Evolutionary conservation across 345 rosid genomes (phyloP).

Genomic region (Salix suchowensis): DNA sequence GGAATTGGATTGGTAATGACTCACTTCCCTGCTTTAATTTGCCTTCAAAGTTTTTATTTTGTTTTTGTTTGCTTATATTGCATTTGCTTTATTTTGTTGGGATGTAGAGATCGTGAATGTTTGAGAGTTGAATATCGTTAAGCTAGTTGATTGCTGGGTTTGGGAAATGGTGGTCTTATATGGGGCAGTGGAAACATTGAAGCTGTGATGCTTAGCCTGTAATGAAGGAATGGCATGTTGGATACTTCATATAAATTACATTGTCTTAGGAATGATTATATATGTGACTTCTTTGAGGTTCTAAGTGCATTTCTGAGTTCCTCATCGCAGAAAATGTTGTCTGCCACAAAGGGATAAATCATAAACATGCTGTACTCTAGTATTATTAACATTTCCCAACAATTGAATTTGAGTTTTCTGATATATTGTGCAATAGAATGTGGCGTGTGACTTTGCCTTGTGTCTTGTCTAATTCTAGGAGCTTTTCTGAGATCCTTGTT

Average conservation of each 20-base stretch:
- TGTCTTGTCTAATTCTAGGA: no score
- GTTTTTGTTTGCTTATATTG: neutral
- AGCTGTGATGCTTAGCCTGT: neutral
- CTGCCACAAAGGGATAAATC: no score
- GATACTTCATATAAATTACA: neutral
- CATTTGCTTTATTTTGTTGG: neutral
- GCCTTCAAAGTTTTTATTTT: neutral
- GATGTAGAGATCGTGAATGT: neutral
- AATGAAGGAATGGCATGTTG: neutral
- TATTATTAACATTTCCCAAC: neutral
- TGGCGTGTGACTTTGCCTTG: neutral
- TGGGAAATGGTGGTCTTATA: neutral
- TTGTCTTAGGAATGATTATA: neutral
- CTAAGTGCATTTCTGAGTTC: no score
- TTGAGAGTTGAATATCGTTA: neutral
- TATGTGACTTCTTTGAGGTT: no score
- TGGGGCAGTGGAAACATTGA: neutral
- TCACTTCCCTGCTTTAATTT: neutral
- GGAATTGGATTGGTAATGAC: constrained; percentile 3
- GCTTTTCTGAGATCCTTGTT: neutral
- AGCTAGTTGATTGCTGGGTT: neutral
- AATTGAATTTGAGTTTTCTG: neutral
- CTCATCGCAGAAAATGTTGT: no score
- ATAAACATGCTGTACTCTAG: no score
- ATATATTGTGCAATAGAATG: neutral